Evolutionary conservation across 257 asterid genomes (phyloP).

Genomic region (Solanum neorickii): DNA sequence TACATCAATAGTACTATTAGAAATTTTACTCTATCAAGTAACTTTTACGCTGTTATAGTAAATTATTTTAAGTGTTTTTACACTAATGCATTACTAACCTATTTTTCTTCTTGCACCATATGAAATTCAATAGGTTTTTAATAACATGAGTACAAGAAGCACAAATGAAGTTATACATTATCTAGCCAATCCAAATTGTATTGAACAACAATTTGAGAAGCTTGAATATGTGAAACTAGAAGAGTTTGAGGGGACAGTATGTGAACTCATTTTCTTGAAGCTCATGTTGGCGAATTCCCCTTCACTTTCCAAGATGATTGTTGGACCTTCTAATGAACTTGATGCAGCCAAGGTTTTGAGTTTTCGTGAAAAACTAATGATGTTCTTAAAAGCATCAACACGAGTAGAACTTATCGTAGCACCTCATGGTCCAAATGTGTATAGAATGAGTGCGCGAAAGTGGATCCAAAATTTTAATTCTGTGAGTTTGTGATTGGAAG

Average conservation of each 20-base stretch:
- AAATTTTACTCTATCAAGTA: background rate
- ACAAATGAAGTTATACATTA: background rate
- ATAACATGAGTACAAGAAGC: background rate
- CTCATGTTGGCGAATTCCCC: background rate
- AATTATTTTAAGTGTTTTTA: background rate
- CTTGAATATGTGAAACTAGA: background rate
- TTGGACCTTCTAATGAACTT: background rate
- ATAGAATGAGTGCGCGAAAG: background rate
- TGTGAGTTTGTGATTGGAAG: background rate
- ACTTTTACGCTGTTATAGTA: no score
- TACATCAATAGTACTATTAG: background rate
- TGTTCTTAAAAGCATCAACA: background rate
- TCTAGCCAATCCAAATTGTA: background rate
- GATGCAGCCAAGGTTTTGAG: background rate
- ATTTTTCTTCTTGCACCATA: background rate
- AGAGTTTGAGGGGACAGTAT: background rate
- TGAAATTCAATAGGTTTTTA: background rate
- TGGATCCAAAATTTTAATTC: background rate
- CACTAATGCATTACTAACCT: background rate
- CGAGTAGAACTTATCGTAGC: background rate
- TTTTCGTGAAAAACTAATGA: background rate
- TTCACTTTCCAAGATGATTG: background rate
- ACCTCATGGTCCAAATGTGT: background rate
- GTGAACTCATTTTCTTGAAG: background rate
- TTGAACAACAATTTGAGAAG: background rate